Percentiles rank a stretch among this genome's conserved stretches.
These are phyloP conservation scores for Pestalotiopsis sp. DNA, from an alignment of 2,329 filamentous ascomycete genomes.

Conservation along the genomic window DNA sequence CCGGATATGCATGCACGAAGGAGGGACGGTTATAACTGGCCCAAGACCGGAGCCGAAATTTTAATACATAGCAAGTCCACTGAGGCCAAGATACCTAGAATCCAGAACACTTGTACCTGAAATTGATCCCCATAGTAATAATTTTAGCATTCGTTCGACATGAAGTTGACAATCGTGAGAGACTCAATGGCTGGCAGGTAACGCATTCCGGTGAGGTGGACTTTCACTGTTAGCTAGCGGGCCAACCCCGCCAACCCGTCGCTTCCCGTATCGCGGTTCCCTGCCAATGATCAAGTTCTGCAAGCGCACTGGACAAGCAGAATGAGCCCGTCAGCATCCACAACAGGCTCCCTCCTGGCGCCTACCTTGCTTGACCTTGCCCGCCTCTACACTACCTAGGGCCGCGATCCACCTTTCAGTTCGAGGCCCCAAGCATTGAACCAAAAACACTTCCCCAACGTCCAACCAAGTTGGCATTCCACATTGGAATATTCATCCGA, in stretches of 20 bases:
- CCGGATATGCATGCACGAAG: neutral
- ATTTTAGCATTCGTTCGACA: neutral
- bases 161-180: neutral
- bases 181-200: neutral
- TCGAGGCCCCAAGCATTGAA: neutral
- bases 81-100: neutral
- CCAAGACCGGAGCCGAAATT: neutral
- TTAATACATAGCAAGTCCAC: neutral
- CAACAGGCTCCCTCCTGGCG: conserved; percentile 12
- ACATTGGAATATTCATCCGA: neutral
- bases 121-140: neutral
- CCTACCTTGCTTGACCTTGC: neutral
- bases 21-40: neutral
- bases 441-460: neutral
- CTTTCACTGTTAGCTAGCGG: neutral
- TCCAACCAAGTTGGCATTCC: neutral
- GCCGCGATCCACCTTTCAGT: neutral
- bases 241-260: conserved; percentile 4
- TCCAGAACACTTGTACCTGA: neutral
- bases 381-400: neutral
- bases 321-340: neutral
- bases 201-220: neutral
- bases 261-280: conserved; percentile 5
- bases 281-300: neutral
- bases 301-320: conserved; percentile 3